These are phyloP conservation scores for Exserohilum turcica DNA, from an alignment of 2,329 filamentous ascomycete genomes.

Conservation along the genomic window DNA sequence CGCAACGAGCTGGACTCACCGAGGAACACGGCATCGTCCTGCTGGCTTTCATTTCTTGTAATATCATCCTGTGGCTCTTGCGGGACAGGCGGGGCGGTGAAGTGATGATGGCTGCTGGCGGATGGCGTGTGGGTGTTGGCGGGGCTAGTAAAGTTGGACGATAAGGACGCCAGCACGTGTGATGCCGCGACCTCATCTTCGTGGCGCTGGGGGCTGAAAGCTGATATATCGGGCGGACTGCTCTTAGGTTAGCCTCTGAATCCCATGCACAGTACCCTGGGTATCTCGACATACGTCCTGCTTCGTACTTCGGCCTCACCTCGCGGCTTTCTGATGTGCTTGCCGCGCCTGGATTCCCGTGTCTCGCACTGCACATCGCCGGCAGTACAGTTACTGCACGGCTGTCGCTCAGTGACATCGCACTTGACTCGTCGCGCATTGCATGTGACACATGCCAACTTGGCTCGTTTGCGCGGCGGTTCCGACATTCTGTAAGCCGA, in stretches of 20 bases:
- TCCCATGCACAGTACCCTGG: too few species aligned
- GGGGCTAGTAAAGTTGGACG: constrained; percentile 33
- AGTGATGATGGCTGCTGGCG: constrained; percentile 17
- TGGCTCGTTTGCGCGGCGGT: constrained; percentile 45
- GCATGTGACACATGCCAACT: constrained; percentile 52
- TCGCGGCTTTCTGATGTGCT: constrained; percentile 41
- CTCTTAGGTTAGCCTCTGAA: not conserved
- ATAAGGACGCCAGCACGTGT: constrained; percentile 36
- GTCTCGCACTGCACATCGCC: constrained; percentile 49
- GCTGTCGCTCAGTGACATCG: constrained; percentile 53
- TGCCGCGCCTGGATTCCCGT: constrained; percentile 51
- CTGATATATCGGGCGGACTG: constrained; percentile 2
- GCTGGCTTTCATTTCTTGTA: constrained; percentile 25
- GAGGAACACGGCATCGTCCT: constrained; percentile 48
- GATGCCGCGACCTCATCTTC: constrained; percentile 39
- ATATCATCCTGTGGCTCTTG: constrained; percentile 15
- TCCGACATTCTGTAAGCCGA: constrained; percentile 22
- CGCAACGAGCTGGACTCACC: constrained; percentile 57
- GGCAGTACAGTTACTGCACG: constrained; percentile 51
- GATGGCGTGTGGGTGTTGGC: constrained; percentile 17
- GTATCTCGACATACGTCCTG: constrained; percentile 20
- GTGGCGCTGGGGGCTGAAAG: constrained; percentile 25
- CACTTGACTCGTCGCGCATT: constrained; percentile 55
- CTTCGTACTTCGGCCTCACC: constrained; percentile 23
- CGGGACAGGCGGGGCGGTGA: constrained; percentile 17